Conservation (phyloP, 306 rosid genomes). For the Medicago lupulina region DNA sequence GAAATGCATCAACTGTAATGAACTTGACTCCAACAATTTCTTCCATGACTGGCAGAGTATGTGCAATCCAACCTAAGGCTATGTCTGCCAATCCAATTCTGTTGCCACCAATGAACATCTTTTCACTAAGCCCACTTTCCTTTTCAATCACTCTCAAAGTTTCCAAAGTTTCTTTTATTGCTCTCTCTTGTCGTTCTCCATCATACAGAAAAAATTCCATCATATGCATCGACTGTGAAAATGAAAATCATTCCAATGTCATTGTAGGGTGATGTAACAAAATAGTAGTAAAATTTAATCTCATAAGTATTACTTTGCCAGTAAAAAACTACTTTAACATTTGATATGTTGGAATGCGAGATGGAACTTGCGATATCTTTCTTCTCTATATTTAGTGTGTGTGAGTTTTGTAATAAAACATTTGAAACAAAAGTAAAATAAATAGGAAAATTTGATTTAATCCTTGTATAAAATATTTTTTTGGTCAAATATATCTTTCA, state of each 20-base stretch:
- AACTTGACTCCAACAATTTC: conserved; percentile 39
- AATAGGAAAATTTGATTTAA: no score
- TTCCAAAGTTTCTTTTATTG: conserved; percentile 28
- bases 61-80: conserved; percentile 41
- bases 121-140: conserved; percentile 33
- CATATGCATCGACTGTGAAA: conserved; percentile 3
- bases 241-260: neutral
- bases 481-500: no score
- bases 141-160: conserved; percentile 34
- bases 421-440: no score
- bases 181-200: conserved; percentile 32
- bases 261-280: neutral
- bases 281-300: no score
- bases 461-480: no score
- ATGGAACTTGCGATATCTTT: no score
- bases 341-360: no score
- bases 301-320: no score
- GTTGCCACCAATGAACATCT: conserved; percentile 39
- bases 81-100: conserved; percentile 40
- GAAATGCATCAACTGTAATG: conserved; percentile 35
- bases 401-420: no score
- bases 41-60: conserved; percentile 38
- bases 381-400: no score
- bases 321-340: no score
- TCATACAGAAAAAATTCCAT: neutral